Percentiles rank a stretch among this genome's conserved stretches.
phyloP scores from a whole-genome alignment of 768 basidiomycete species.

The Tulasnella sp. region DNA sequence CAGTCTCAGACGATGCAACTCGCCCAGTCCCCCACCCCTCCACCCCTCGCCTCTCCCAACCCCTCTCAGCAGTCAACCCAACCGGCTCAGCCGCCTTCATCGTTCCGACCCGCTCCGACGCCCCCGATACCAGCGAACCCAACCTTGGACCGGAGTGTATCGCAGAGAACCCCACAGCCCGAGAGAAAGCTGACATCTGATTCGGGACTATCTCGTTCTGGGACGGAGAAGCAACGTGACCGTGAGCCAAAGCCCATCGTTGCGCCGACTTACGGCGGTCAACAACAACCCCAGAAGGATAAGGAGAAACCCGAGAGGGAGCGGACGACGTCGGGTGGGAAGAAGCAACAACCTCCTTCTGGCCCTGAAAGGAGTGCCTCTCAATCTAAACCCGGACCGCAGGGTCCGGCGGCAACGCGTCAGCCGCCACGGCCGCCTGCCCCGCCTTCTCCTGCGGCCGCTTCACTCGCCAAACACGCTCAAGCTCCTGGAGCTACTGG shows the following conservation, averaged over 20 bases:
- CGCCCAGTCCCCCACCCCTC: constrained; percentile 30
- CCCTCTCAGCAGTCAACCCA: constrained; percentile 58
- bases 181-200: no score
- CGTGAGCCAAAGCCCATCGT: no score
- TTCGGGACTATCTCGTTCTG: no score
- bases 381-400: no score
- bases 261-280: neutral
- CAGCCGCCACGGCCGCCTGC: neutral
- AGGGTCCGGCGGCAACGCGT: neutral
- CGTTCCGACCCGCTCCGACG: constrained; percentile 18
- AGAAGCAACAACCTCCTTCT: constrained; percentile 15
- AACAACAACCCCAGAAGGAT: constrained; percentile 15
- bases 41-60: constrained; percentile 44
- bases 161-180: constrained; percentile 41
- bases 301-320: constrained; percentile 18
- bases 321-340: constrained; percentile 18
- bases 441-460: constrained; percentile 44
- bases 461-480: constrained; percentile 24
- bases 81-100: constrained; percentile 22
- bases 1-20: constrained; percentile 26
- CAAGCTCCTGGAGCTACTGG: constrained; percentile 22
- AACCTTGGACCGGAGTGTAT: constrained; percentile 2
- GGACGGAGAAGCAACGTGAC: no score
- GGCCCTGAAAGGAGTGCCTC: constrained; percentile 22
- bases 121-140: constrained; percentile 21